Conservation (phyloP, 2,329 filamentous ascomycete species). For the Metarhizium sp. region DNA sequence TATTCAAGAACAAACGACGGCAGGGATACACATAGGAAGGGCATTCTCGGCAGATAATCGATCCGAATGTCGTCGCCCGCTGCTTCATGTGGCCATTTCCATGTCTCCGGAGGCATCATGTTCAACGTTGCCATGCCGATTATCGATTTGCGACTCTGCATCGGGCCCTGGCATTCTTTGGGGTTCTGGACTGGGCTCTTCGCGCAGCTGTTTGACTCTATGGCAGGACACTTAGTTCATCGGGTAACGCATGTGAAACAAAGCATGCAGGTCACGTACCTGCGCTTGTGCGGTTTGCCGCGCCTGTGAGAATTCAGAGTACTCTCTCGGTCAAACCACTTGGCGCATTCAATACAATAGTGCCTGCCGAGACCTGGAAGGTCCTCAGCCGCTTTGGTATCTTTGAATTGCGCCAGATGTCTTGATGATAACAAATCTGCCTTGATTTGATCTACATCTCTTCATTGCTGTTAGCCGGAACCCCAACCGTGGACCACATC, state of each 20-base stretch:
- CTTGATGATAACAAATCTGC: constrained; percentile 69
- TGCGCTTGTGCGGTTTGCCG: constrained; percentile 90
- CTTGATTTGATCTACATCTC: constrained; percentile 89
- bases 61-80: background rate
- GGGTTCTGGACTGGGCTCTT: constrained; percentile 79
- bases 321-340: constrained; percentile 84
- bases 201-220: constrained; percentile 72
- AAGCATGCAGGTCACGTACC: constrained; percentile 29
- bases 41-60: background rate
- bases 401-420: constrained; percentile 72
- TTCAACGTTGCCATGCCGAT: constrained; percentile 21
- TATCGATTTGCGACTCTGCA: constrained; percentile 61
- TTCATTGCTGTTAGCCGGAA: constrained; percentile 23
- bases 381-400: constrained; percentile 73
- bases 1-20: background rate
- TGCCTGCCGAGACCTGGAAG: constrained; percentile 75
- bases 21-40: background rate
- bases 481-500: background rate
- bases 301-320: constrained; percentile 68
- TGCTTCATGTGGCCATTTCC: constrained; percentile 20
- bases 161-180: constrained; percentile 81
- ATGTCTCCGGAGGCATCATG: constrained; percentile 15
- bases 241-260: background rate
- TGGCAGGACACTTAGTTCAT: background rate
- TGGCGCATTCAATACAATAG: constrained; percentile 90